Percentiles rank a stretch among this genome's conserved stretches.
phyloP scores from a whole-genome alignment of 2,329 filamentous ascomycete species.

The Colletotrichum destructivum region DNA sequence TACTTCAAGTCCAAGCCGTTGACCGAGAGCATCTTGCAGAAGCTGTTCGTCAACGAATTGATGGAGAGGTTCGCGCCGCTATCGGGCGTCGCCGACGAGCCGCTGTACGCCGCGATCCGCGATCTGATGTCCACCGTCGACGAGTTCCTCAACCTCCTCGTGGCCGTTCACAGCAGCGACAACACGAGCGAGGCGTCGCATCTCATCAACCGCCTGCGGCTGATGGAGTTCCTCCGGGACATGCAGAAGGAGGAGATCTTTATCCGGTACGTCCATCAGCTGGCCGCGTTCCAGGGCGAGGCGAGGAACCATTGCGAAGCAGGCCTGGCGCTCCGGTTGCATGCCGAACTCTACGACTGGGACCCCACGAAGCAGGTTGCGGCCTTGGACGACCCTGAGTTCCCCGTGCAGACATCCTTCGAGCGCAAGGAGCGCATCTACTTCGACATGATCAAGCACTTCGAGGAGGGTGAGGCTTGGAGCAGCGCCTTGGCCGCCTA shows the following conservation, averaged over 20 bases:
- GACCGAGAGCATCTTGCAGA: slow-evolving; percentile 91
- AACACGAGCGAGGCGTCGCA: slow-evolving; percentile 81
- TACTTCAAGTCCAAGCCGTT: slow-evolving; percentile 92
- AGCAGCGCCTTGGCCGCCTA: slow-evolving; percentile 89
- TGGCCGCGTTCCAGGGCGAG: slow-evolving; percentile 83
- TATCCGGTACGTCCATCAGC: slow-evolving; percentile 93
- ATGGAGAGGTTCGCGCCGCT: slow-evolving; percentile 84
- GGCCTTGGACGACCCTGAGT: slow-evolving; percentile 79
- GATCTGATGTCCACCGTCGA: slow-evolving; percentile 88
- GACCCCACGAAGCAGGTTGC: slow-evolving; percentile 78
- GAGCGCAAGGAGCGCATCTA: slow-evolving; percentile 94
- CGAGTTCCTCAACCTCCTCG: slow-evolving; percentile 90
- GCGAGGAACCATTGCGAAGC: slow-evolving; percentile 88
- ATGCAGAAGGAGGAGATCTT: slow-evolving; percentile 99
- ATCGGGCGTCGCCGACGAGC: slow-evolving; percentile 76
- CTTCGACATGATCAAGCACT: slow-evolving; percentile 94
- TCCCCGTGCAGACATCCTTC: slow-evolving; percentile 88
- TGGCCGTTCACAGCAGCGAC: slow-evolving; percentile 88
- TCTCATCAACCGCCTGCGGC: slow-evolving; percentile 87
- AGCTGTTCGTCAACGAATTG: slow-evolving; percentile 91
- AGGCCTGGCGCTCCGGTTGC: slow-evolving; percentile 88
- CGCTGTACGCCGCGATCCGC: slow-evolving; percentile 81
- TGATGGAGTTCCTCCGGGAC: slow-evolving; percentile 97
- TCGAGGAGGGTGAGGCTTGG: slow-evolving; percentile 96
- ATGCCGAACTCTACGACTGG: slow-evolving; percentile 95